A percentile compares a stretch with the other conserved stretches of the same genome.
Evolutionary conservation across 257 asterid species (phyloP).

Genomic region (Anisodus tanguticus): DNA sequence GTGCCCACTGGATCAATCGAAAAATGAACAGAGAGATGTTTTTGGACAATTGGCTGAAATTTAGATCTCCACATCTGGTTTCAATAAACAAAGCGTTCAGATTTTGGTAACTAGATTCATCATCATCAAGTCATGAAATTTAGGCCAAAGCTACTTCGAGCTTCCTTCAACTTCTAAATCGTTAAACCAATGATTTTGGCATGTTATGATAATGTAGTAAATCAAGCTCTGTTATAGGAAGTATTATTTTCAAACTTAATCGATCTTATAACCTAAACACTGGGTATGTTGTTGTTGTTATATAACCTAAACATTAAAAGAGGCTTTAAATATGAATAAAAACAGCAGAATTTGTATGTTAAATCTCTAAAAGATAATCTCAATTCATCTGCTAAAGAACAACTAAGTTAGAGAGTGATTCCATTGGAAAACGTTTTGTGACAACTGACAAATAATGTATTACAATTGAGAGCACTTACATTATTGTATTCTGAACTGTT

Average conservation of each 20-base stretch:
- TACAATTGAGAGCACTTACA: constrained; percentile 43
- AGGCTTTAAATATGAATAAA: not conserved
- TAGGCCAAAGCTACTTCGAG: not conserved
- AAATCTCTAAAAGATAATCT: not conserved
- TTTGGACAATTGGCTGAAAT: constrained; percentile 54
- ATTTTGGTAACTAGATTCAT: not conserved
- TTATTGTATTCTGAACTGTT: constrained; percentile 63
- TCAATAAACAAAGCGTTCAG: not conserved
- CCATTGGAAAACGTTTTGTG: not conserved
- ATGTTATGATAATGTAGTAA: not conserved
- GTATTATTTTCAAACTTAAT: not conserved
- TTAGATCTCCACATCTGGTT: constrained; percentile 66
- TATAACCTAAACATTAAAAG: not conserved
- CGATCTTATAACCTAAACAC: not conserved
- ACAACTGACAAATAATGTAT: not conserved
- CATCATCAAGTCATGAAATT: constrained; percentile 23
- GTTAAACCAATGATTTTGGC: not conserved
- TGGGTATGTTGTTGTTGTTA: no score
- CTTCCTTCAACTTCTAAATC: not conserved
- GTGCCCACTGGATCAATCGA: constrained; percentile 72
- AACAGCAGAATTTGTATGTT: not conserved
- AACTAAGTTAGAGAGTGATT: not conserved
- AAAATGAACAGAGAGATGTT: constrained; percentile 52
- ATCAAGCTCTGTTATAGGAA: not conserved
- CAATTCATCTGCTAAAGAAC: not conserved